Base-by-base conservation (phyloP, 495 filamentous ascomycete genomes). In the Xylaria curta region DNA sequence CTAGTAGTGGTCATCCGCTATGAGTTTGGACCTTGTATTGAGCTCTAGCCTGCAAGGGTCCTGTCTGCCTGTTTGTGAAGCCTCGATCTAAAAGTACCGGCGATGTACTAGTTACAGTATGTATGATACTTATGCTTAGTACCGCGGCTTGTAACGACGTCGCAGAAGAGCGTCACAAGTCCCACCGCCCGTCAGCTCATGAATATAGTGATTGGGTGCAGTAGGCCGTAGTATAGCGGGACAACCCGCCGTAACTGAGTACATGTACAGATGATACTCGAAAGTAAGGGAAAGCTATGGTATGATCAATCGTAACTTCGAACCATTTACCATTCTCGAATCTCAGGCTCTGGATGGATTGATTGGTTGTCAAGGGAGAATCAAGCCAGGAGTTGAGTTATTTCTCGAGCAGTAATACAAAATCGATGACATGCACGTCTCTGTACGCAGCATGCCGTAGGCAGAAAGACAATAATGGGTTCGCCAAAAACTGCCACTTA, bases 401-500 rank as follows among this genome's bases (percentile, higher is more conserved):
- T 54, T 40, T 21, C 1, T 60, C 42, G 19, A 44, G 38, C 6
- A 4, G 26, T 42, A 19, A 31, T 44, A 31, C 24, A 26, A 58
- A 26, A 59, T 36, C 15, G 12, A 46, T 28, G 53, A 12, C 26
- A 46, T 38, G 42, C 44, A 47, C 44, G 7, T 47, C 1, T 40
- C 33, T 38, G 33, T 38, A n/a, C n/a, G n/a, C n/a, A 36, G 19
- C 17, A 21, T 60, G n/a, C 31, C 24, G 58, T 21, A 19, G n/a
- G 61, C 5, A 66, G 26, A 28, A 26, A n/a, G 15, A 53, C 47
- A 38, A 33, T 54, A 38, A 33, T 54, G 38, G 38, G 53, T 26
- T 68, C 66, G 66, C 53, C 38, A 59, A 68, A 68, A 68, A 54
- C 21, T 68, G 53, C 66, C 53, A 21, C 24, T 53, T 21, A 46